Evolutionary conservation across 768 basidiomycete genomes (phyloP).

Genomic region (Rhizopogon sp.): DNA sequence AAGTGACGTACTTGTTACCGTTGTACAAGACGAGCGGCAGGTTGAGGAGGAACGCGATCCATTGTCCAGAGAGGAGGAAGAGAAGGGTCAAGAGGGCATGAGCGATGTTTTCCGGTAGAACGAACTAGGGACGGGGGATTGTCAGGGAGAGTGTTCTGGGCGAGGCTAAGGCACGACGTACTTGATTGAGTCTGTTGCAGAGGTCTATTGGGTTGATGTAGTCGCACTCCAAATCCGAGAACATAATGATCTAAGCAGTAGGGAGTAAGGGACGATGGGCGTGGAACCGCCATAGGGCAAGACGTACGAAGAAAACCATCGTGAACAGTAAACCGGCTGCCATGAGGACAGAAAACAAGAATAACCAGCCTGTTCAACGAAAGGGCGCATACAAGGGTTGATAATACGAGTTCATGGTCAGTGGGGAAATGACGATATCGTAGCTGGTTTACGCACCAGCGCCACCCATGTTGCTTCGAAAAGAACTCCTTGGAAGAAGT

Average conservation of each 20-base stretch:
- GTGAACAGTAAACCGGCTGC: slow-evolving; percentile 94
- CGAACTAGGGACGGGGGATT: slow-evolving; percentile 58
- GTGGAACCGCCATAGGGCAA: neutral
- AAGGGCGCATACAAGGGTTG: neutral
- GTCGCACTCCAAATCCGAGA: slow-evolving; percentile 98
- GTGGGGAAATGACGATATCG: neutral
- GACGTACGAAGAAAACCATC: slow-evolving; percentile 97
- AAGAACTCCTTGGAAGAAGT: neutral
- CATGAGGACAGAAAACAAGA: slow-evolving; percentile 93
- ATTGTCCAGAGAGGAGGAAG: slow-evolving; percentile 95
- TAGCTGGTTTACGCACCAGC: slow-evolving; percentile 30
- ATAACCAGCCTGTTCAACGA: slow-evolving; percentile 75
- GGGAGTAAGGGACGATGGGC: neutral
- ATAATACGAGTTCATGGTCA: neutral
- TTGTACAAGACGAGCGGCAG: slow-evolving; percentile 86
- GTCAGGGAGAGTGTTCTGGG: neutral
- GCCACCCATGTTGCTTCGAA: slow-evolving; percentile 31
- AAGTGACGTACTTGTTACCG: slow-evolving; percentile 78
- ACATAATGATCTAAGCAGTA: slow-evolving; percentile 92
- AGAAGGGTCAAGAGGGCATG: slow-evolving; percentile 88
- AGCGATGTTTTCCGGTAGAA: slow-evolving; percentile 92
- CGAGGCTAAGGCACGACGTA: slow-evolving; percentile 28
- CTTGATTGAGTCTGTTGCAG: slow-evolving; percentile 98
- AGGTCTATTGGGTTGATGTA: slow-evolving; percentile 99
- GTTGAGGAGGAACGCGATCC: slow-evolving; percentile 89